Base-by-base conservation (phyloP, 2,329 filamentous ascomycete genomes). In the Neurospora sp. region DNA sequence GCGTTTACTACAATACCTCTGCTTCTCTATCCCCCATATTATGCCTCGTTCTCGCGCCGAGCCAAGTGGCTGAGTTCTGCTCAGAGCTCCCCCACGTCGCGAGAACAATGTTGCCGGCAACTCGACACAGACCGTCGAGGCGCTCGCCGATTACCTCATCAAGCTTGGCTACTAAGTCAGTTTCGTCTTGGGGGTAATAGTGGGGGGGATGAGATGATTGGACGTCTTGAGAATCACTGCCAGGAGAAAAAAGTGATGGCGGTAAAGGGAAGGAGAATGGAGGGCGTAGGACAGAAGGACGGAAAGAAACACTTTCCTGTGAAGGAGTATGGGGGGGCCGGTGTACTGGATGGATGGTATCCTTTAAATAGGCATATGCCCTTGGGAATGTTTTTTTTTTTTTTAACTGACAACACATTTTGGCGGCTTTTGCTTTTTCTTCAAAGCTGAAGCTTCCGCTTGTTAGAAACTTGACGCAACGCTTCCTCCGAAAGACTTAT, bases 111-210 rank as follows among this genome's bases (percentile, higher is more conserved):
- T 91, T 80, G 92, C 91, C 68, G 90, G 92, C 79, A 90, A 91
- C 80, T 90, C 93, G 73, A 90, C 90, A 76, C 87, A 87, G 79
- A 92, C 91, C 67, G 91, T 97, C 75, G 92, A 95, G 84, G 85
- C 89, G 77, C 87, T 99, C 73, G 93, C 88, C 77, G 92, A 97
- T 81, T 97, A 98, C 85, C 88, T 97, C 73, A 89, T 92, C 80
- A 86, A 88, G 76, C 84, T 87, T 74, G 88, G 89, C 74, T 97
- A 96, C 85, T 97, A 89, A 84, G 73, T 97, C 89, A 84, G 73
- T 72, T 43, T 9, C 19, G 36, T 42, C 38, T 36, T 36, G 38
- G 28, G 17, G 38, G n/a, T 67, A 40, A 23, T 38, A 19, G 15
- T 28, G 28, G n/a, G 3, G 67, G 17, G 2, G 19, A 58, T 5